Percentiles rank a stretch among this genome's conserved stretches.
phyloP scores from a whole-genome alignment of 164 flowering plant genomes.

The Brasenia schreberi region DNA sequence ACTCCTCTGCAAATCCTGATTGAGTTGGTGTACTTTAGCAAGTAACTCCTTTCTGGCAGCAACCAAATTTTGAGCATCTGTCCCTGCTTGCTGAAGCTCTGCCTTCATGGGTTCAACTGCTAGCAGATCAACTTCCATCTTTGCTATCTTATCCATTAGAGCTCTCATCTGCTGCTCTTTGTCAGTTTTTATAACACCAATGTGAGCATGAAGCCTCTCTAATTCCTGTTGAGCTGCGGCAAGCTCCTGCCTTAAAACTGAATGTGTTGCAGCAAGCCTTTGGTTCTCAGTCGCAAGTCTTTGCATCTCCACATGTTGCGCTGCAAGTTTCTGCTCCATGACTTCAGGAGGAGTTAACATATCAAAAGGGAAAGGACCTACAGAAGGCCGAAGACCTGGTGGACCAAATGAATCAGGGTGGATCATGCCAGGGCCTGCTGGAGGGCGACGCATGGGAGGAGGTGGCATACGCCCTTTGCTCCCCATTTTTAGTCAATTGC shows the following conservation, averaged over 20 bases:
- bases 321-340: slow-evolving; percentile 78
- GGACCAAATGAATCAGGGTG: slow-evolving; percentile 65
- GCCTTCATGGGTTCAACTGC: slow-evolving; percentile 45
- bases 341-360: slow-evolving; percentile 69
- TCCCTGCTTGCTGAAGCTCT: slow-evolving; percentile 69
- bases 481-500: slow-evolving; percentile 32
- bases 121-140: slow-evolving; percentile 64
- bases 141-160: slow-evolving; percentile 50
- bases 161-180: slow-evolving; percentile 62
- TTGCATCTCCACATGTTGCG: slow-evolving; percentile 75
- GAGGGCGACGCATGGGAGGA: slow-evolving; percentile 51
- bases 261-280: slow-evolving; percentile 86
- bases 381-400: slow-evolving; percentile 33
- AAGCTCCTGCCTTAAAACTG: slow-evolving; percentile 71
- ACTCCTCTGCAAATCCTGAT: slow-evolving; percentile 63
- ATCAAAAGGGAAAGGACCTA: slow-evolving; percentile 41
- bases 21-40: slow-evolving; percentile 55
- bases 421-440: slow-evolving; percentile 44
- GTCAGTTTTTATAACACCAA: slow-evolving; percentile 46
- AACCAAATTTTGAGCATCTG: slow-evolving; percentile 67
- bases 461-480: slow-evolving; percentile 77
- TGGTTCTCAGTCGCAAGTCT: slow-evolving; percentile 76
- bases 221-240: slow-evolving; percentile 81
- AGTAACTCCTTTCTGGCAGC: slow-evolving; percentile 59
- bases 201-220: slow-evolving; percentile 56